Base-by-base conservation (phyloP, 257 asterid genomes). In the Jacaranda mimosifolia region DNA sequence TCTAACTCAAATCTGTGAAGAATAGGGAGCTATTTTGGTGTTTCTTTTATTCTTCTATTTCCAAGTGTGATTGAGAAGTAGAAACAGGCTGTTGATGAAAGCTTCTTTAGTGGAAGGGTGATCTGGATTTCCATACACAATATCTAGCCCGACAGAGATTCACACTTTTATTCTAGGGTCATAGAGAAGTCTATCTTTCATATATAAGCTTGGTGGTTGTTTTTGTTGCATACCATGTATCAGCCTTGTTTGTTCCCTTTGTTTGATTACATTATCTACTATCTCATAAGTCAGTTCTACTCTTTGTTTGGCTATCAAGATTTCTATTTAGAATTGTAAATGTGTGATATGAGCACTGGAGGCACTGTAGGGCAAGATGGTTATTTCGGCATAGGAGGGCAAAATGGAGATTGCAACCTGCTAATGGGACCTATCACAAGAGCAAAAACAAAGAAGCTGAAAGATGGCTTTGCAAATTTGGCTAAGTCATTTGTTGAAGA, bases 111-210 rank as follows among this genome's bases (percentile, higher is more conserved):
- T 93, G 97, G 97, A 89, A 86, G 81, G 96, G 91, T 77, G 83
- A 18, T 86, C 96, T 0, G 98, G 99, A 36, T 77, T 85, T 82
- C 90, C 93, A 39, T 96, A 96, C 74, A 90, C 97, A 0, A 97
- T 86, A 14, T 84, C 95, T 71, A 85, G 89, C 86, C 92, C 97
- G 98, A 79, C 90, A 26, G 98, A 96, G 90, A 87, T 96, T 73
- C 93, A 84, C 62, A 88, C 97, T 40, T 86, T 93, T 59, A 65
- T 93, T 68, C 86, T 88, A 70, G 98, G 96, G 64, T 76, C 84
- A 21, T 86, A 91, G 84, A 65, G 46, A 42, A 5, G 9, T 7
- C 9, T 6, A 48, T 66, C 64, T 53, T 26, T 26, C 76, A 79
- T 58, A 71, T 79, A 80, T 83, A 81, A 78, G 80, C 73, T 74